Conservation (phyloP, 2,329 filamentous ascomycete genomes). For the Penicillium sp. region DNA sequence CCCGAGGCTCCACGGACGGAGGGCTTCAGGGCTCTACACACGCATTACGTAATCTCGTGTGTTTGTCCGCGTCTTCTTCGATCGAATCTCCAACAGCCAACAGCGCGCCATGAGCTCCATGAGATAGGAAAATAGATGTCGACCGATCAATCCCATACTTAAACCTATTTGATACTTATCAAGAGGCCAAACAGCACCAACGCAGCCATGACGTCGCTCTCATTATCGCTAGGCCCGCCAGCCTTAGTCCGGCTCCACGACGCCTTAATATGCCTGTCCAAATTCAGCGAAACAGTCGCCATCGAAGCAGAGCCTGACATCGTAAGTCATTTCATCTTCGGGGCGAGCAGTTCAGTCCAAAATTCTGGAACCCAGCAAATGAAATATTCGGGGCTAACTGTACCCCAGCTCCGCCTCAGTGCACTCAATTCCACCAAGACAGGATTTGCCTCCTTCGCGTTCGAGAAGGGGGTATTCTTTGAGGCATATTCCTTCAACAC, state of each 20-base stretch:
- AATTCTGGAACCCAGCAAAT: not conserved
- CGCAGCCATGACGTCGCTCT: conserved; percentile 35
- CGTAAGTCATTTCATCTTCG: conserved; percentile 38
- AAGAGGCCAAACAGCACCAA: not conserved
- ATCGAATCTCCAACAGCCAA: not conserved
- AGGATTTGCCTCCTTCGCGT: conserved; percentile 59
- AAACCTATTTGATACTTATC: too few relatives aligned
- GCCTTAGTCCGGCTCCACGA: conserved; percentile 59
- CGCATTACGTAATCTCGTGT: not conserved
- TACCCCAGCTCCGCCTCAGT: conserved; percentile 56
- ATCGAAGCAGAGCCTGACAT: conserved; percentile 60
- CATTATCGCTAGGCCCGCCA: conserved; percentile 57
- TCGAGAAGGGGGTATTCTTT: conserved; percentile 57
- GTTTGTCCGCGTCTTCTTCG: not conserved
- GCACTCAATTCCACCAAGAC: conserved; percentile 63
- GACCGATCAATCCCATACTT: not conserved
- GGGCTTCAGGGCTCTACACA: too few relatives aligned
- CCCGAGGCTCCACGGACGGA: too few relatives aligned
- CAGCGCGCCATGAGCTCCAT: not conserved
- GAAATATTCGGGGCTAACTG: not conserved
- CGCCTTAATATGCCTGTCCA: conserved; percentile 58
- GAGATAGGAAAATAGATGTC: not conserved
- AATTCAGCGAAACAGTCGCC: conserved; percentile 62
- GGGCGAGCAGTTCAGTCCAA: not conserved
- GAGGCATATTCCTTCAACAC: conserved; percentile 55